phyloP scores from a whole-genome alignment of 345 rosid genomes.

The Eucalyptus regnans region DNA sequence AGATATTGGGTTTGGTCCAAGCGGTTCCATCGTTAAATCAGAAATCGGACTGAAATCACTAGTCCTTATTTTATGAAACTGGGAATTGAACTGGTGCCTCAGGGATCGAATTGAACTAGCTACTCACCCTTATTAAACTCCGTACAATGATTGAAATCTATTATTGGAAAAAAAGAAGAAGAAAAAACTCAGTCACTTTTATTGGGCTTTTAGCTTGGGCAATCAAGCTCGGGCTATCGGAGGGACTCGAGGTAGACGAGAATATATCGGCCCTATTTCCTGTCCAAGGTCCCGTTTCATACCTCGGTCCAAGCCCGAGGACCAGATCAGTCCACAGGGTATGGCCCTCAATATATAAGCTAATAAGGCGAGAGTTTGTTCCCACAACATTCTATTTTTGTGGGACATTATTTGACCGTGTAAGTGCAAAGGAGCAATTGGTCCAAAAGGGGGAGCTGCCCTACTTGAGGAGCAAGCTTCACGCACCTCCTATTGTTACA shows the following conservation, averaged over 20 bases:
- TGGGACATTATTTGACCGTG: neutral
- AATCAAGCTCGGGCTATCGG: neutral
- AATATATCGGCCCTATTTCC: neutral
- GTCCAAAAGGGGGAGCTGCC: neutral
- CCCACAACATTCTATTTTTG: neutral
- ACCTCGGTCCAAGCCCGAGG: neutral
- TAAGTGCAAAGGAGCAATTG: neutral
- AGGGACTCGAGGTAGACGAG: neutral
- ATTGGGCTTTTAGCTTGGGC: neutral
- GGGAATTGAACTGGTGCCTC: accelerated
- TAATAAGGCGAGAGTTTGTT: neutral
- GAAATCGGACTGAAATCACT: too few relatives aligned
- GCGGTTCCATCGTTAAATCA: accelerated
- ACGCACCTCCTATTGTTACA: neutral
- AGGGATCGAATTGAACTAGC: too few relatives aligned
- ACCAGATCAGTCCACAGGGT: neutral
- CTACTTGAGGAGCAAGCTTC: neutral
- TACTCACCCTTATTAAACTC: neutral
- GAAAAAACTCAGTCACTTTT: neutral
- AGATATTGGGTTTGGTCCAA: too few relatives aligned
- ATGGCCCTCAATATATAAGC: neutral
- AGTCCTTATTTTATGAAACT: too few relatives aligned
- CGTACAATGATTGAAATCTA: neutral
- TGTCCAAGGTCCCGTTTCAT: neutral
- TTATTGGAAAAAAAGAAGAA: neutral